Base-by-base conservation (phyloP, 306 rosid species). In the Gynostemma pentaphyllum region DNA sequence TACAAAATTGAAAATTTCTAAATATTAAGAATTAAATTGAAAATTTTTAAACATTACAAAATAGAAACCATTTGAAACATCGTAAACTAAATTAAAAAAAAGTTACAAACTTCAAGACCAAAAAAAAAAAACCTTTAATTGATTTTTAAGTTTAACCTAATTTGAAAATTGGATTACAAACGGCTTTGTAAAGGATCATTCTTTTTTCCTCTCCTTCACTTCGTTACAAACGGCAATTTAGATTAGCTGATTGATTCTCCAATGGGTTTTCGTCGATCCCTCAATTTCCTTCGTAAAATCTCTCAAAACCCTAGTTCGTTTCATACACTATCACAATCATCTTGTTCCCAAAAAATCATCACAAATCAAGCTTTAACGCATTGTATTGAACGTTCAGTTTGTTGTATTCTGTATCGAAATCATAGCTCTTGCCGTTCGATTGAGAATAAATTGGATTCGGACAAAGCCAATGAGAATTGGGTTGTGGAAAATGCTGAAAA, bases 181-280 rank as follows among this genome's bases (percentile, higher is more conserved):
- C n/a, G n/a, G n/a, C n/a, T n/a, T n/a, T n/a, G n/a, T n/a, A n/a
- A n/a, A n/a, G n/a, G n/a, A n/a, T n/a, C 46, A 14, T 2, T 44
- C n/a, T 15, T 8, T 4, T 13, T 44, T 44, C 16, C 51, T 46
- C 51, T 46, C 19, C 26, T 16, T 46, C 51, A 18, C 19, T 24
- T 46, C 26, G 2, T 11, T 10, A 16, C 5, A 18, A 7, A 0
- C 18, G 1, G 7, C 2, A 0, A 28, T 15, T 53, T 12, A 12
- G 45, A 10, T 11, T 15, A 14, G 9, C 42, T 7, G 34, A 1
- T 26, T 7, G 34, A 1, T 26, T 9, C 67, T 73, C 51, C 48
- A 16, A 84, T 88, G 96, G 83, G 68, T 42, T 61, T 78, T 42
- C 14, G 64, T 52, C 68, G 50, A 52, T 16, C 62, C 14, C 36